These are phyloP conservation scores for Nicotiana sylvestris DNA, from an alignment of 257 asterid species.

Conservation along the genomic window DNA sequence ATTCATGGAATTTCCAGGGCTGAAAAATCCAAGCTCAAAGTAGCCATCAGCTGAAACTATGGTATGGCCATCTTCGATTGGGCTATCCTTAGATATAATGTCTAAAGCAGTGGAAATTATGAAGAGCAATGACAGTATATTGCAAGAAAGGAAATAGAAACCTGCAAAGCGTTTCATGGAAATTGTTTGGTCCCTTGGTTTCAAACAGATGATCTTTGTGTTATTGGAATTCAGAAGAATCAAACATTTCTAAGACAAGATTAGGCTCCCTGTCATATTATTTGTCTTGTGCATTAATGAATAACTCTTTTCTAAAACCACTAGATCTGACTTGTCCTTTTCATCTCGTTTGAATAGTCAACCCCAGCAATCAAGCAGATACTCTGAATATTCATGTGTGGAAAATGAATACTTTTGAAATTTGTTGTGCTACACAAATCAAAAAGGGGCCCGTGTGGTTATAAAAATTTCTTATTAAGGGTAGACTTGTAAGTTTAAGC, in stretches of 20 bases:
- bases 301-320: neutral
- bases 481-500: too few relatives aligned
- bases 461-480: too few relatives aligned
- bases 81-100: neutral
- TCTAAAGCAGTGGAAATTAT: neutral
- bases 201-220: neutral
- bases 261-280: too few relatives aligned
- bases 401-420: too few relatives aligned
- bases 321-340: neutral
- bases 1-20: slow-evolving; percentile 12
- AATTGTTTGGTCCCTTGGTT: neutral
- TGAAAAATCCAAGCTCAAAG: slow-evolving; percentile 19
- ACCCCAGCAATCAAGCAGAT: neutral
- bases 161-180: neutral
- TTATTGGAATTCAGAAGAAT: neutral
- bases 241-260: neutral
- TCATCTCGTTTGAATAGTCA: neutral
- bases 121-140: neutral
- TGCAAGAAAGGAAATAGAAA: neutral
- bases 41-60: neutral
- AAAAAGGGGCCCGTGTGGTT: too few relatives aligned
- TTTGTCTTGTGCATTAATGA: too few relatives aligned
- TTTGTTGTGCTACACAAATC: too few relatives aligned
- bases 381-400: too few relatives aligned
- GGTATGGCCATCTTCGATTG: neutral